Percentiles rank a stretch among this genome's conserved stretches.
These are phyloP conservation scores for Spinellus fusiger DNA, from an alignment of 192 early-diverging fungal species.

Conservation along the genomic window DNA sequence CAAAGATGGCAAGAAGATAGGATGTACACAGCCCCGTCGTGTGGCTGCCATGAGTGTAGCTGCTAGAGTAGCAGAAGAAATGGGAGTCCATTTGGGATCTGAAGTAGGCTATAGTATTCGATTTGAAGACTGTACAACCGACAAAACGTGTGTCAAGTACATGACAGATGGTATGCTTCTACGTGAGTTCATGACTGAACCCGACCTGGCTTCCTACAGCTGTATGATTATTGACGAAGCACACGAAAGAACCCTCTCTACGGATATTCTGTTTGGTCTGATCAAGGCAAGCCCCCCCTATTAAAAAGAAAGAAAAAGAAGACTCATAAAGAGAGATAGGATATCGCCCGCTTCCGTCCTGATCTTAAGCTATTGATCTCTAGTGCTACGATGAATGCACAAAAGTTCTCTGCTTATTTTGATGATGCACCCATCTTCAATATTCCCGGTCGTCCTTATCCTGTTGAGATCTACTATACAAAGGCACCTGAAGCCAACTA, in stretches of 20 bases:
- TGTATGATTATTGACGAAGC: conserved; percentile 98
- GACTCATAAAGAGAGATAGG: conserved; percentile 23
- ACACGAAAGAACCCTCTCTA: conserved; percentile 94
- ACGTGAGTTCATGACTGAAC: conserved; percentile 95
- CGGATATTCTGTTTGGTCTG: conserved; percentile 94
- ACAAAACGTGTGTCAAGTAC: conserved; percentile 93
- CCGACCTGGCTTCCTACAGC: conserved; percentile 83
- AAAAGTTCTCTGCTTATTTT: conserved; percentile 96
- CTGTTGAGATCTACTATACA: conserved; percentile 94
- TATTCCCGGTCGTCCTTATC: conserved; percentile 91
- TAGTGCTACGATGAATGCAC: conserved; percentile 96
- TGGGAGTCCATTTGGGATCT: conserved; percentile 86
- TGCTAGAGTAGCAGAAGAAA: conserved; percentile 94
- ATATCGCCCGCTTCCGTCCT: conserved; percentile 88
- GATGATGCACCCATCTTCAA: conserved; percentile 89
- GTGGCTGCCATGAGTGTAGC: conserved; percentile 99
- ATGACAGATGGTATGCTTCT: conserved; percentile 99
- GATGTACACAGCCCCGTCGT: conserved; percentile 96
- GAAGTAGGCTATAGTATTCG: conserved; percentile 97
- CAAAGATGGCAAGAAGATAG: conserved; percentile 78
- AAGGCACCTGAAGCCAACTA: conserved; percentile 97
- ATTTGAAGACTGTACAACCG: conserved; percentile 96
- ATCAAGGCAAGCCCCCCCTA: conserved; percentile 77
- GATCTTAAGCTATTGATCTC: conserved; percentile 94
- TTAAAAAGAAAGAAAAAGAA: background rate